These are phyloP conservation scores for Pythium diclinum DNA, from an alignment of 352 stramenopile genomes.

Conservation along the genomic window DNA sequence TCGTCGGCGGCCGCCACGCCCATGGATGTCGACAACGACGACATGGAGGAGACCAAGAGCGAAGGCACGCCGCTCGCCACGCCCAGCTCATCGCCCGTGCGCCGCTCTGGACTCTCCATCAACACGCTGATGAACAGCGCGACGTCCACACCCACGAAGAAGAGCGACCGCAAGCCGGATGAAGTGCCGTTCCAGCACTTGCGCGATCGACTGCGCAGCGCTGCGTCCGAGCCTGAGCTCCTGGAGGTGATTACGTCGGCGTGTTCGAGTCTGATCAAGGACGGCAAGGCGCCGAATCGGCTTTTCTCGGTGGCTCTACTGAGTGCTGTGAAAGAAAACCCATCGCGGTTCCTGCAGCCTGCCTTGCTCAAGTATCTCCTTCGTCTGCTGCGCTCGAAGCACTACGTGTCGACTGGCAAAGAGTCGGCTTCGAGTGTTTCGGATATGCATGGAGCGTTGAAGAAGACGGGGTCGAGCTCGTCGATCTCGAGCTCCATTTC, in stretches of 20 bases:
- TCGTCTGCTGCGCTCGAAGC: conserved; percentile 75
- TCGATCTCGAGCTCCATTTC: conserved; percentile 19
- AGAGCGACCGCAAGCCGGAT: conserved; percentile 7
- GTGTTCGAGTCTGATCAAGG: conserved; percentile 54
- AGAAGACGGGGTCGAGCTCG: conserved; percentile 29
- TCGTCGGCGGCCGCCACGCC: conserved; percentile 18
- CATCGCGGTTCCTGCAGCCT: conserved; percentile 49
- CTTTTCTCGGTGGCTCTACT: conserved; percentile 63
- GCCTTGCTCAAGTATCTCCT: conserved; percentile 74
- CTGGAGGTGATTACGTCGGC: conserved; percentile 56
- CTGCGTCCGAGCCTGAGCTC: conserved; percentile 42
- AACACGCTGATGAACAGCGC: conserved; percentile 46
- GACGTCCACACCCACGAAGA: conserved; percentile 29
- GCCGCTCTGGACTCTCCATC: conserved; percentile 41
- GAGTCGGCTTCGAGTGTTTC: not conserved
- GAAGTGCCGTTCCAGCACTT: conserved; percentile 51
- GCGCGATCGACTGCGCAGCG: conserved; percentile 36
- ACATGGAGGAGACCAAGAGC: conserved; percentile 29
- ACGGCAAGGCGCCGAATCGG: conserved; percentile 49
- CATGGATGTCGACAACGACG: conserved; percentile 24
- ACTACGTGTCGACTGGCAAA: conserved; percentile 41
- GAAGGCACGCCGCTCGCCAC: conserved; percentile 20
- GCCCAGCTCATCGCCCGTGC: conserved; percentile 23
- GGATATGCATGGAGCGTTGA: conserved; percentile 39
- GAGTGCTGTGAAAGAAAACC: conserved; percentile 51